Evolutionary conservation across 208 protist genomes (phyloP).

Genomic region (Crithidia sp.): DNA sequence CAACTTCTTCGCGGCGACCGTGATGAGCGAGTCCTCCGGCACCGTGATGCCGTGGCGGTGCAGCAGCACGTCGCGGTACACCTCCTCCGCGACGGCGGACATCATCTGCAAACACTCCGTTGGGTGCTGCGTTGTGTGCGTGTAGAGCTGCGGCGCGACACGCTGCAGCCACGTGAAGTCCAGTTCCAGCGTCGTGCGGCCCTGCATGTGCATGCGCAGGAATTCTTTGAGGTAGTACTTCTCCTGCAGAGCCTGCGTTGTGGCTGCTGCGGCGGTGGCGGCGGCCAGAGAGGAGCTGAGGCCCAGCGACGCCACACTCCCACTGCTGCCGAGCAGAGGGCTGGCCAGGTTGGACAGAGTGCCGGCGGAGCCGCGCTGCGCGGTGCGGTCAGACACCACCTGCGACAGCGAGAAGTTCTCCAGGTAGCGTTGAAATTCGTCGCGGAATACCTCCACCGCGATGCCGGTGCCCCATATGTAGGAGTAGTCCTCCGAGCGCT

Average conservation of each 20-base stretch:
- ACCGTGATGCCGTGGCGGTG: constrained; percentile 49
- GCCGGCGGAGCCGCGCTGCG: neutral
- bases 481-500: constrained; percentile 74
- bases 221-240: constrained; percentile 80
- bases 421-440: constrained; percentile 79
- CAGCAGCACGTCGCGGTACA: constrained; percentile 64
- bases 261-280: constrained; percentile 17
- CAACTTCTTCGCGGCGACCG: constrained; percentile 65
- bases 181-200: constrained; percentile 68
- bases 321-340: constrained; percentile 3
- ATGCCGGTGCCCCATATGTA: constrained; percentile 93
- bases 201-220: constrained; percentile 75
- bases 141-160: constrained; percentile 55
- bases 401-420: constrained; percentile 63
- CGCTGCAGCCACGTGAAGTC: constrained; percentile 72
- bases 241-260: constrained; percentile 14
- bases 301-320: constrained; percentile 6
- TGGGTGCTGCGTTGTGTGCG: constrained; percentile 72
- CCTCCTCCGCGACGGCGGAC: constrained; percentile 76
- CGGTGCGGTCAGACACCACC: constrained; percentile 20
- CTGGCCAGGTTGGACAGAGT: neutral
- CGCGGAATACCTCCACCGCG: constrained; percentile 81
- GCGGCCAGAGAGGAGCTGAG: neutral
- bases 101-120: constrained; percentile 92
- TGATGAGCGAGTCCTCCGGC: constrained; percentile 66